A percentile compares a stretch with the other conserved stretches of the same genome.
Conservation (phyloP, 371 early-diverging fungal species). For the Apophysomyces elegans region DNA sequence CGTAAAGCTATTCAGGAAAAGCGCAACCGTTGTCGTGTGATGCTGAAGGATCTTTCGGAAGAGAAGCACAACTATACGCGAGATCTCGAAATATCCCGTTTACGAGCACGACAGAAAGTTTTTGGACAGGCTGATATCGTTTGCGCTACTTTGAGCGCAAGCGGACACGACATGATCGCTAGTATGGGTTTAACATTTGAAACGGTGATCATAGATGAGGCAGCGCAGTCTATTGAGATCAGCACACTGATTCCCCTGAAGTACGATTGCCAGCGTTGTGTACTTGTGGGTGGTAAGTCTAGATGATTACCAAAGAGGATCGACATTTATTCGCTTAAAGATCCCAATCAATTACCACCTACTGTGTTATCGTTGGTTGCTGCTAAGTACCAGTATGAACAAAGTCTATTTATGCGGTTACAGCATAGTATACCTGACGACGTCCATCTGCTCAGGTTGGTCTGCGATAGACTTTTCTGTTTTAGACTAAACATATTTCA, state of each 20-base stretch:
- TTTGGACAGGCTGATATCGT: conserved; percentile 75
- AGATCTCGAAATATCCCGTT: conserved; percentile 55
- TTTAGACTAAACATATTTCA: conserved; percentile 22
- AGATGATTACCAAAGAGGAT: background rate
- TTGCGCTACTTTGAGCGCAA: conserved; percentile 84
- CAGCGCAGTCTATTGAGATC: conserved; percentile 95
- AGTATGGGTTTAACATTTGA: conserved; percentile 68
- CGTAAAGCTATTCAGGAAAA: conserved; percentile 31
- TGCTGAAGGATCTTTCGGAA: conserved; percentile 49
- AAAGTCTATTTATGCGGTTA: conserved; percentile 88
- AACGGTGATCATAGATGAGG: conserved; percentile 96
- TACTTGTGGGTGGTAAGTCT: conserved; percentile 89
- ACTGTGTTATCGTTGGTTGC: conserved; percentile 86
- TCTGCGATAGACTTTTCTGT: background rate
- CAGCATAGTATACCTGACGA: conserved; percentile 63
- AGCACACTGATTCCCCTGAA: conserved; percentile 90
- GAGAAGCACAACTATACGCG: conserved; percentile 47
- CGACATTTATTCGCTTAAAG: conserved; percentile 35
- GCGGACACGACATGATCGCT: conserved; percentile 85
- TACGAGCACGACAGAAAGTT: conserved; percentile 69
- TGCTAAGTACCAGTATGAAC: conserved; percentile 78
- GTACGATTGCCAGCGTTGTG: conserved; percentile 80
- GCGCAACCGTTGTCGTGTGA: conserved; percentile 37
- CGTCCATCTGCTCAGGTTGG: conserved; percentile 74
- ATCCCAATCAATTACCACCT: conserved; percentile 97